phyloP scores from a whole-genome alignment of 1,284 basidiomycete genomes.

The Abortiporus biennis region DNA sequence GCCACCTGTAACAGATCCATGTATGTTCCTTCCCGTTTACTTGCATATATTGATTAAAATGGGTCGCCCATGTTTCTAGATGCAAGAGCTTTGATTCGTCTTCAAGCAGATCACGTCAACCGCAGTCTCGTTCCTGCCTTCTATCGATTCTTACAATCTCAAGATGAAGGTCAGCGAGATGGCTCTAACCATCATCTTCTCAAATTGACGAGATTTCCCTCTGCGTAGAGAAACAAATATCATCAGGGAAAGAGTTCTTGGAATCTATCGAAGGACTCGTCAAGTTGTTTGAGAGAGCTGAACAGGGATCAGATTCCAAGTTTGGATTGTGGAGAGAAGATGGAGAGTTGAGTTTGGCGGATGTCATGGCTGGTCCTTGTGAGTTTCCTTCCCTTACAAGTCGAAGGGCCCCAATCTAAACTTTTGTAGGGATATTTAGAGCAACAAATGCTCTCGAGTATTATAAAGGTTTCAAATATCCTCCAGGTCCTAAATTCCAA shows the following conservation, averaged over 20 bases:
- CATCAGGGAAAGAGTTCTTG: conserved; percentile 51
- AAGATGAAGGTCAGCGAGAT: conserved; percentile 37
- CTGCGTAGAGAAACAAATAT: conserved; percentile 42
- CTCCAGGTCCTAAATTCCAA: conserved; percentile 39
- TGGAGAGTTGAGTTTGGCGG: conserved; percentile 57
- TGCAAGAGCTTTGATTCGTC: conserved; percentile 57
- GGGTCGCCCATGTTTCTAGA: conserved; percentile 31
- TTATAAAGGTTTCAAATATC: conserved; percentile 62
- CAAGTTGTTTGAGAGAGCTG: conserved; percentile 51
- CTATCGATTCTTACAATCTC: conserved; percentile 76
- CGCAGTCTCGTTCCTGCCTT: conserved; percentile 67
- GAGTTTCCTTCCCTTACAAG: neutral
- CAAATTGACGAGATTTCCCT: neutral
- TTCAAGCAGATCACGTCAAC: conserved; percentile 66
- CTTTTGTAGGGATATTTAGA: conserved; percentile 53
- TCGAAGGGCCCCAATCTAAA: neutral
- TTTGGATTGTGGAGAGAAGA: conserved; percentile 52
- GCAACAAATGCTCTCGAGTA: conserved; percentile 61
- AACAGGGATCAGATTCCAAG: conserved; percentile 37
- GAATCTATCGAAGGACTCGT: conserved; percentile 50
- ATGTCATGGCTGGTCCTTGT: conserved; percentile 77
- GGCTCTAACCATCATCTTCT: neutral
- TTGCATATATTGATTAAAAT: neutral
- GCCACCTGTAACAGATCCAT: conserved; percentile 54
- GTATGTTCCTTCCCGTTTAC: conserved; percentile 28